These are phyloP conservation scores for Annulohypoxylon moriforme DNA, from an alignment of 495 filamentous ascomycete species.

Conservation along the genomic window DNA sequence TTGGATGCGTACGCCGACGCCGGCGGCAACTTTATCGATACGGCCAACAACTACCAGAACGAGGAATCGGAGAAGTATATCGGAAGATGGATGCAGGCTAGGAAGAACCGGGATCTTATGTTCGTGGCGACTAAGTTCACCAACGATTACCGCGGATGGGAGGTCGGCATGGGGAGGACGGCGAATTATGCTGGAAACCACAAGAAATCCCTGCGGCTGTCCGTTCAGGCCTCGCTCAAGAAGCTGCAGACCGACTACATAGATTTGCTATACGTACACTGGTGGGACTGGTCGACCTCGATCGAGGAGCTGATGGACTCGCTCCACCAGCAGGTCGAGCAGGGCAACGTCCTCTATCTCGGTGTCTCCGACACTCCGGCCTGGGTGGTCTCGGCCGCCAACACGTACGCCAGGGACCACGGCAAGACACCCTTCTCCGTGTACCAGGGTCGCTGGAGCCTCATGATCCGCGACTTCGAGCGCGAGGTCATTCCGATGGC, in stretches of 20 bases:
- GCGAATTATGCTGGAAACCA: conserved; percentile 39
- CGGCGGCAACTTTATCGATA: conserved; percentile 82
- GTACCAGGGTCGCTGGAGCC: conserved; percentile 76
- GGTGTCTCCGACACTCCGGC: not conserved
- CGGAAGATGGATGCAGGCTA: conserved; percentile 70
- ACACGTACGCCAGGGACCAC: not conserved
- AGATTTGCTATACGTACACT: conserved; percentile 67
- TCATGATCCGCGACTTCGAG: conserved; percentile 65
- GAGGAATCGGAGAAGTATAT: conserved; percentile 72
- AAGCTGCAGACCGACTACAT: conserved; percentile 75
- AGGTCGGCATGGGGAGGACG: conserved; percentile 11
- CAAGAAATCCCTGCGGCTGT: conserved; percentile 58
- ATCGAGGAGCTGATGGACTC: not conserved
- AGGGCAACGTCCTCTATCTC: not conserved
- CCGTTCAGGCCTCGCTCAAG: conserved; percentile 64
- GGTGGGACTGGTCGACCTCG: not conserved
- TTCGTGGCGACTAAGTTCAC: conserved; percentile 53
- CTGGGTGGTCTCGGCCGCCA: not conserved
- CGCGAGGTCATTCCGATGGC: conserved; percentile 63
- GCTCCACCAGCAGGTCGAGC: not conserved
- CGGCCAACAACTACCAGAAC: conserved; percentile 72
- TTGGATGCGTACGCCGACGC: not conserved
- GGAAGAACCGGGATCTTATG: conserved; percentile 64
- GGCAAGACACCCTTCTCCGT: conserved; percentile 50
- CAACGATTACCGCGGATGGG: conserved; percentile 36